Evolutionary conservation across 805 yeast species (phyloP).

Genomic region (Priceomyces haplophilus): DNA sequence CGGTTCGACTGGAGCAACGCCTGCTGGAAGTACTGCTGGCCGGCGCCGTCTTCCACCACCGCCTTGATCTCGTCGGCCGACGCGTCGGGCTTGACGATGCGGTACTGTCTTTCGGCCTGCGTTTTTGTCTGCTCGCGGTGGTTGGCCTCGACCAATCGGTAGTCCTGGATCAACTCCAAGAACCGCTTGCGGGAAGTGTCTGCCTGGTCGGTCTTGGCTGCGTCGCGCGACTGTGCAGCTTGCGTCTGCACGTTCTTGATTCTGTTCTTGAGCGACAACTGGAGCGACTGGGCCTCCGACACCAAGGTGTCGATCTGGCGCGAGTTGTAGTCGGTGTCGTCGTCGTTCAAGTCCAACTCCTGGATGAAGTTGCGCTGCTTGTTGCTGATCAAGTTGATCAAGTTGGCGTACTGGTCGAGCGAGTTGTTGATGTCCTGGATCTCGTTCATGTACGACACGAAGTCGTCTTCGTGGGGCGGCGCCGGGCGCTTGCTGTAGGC

Average conservation of each 20-base stretch:
- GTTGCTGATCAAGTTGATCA: slow-evolving; percentile 37
- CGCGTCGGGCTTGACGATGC: slow-evolving; percentile 83
- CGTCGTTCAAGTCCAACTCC: slow-evolving; percentile 38
- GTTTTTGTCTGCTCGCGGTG: slow-evolving; percentile 80
- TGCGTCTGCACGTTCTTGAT: slow-evolving; percentile 74
- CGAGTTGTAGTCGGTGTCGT: slow-evolving; percentile 56
- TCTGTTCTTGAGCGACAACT: slow-evolving; percentile 67
- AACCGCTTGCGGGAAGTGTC: slow-evolving; percentile 84
- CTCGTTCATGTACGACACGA: slow-evolving; percentile 44
- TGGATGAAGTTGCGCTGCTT: slow-evolving; percentile 41
- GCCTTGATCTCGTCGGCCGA: slow-evolving; percentile 79
- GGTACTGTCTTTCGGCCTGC: slow-evolving; percentile 91
- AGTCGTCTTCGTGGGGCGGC: slow-evolving; percentile 35
- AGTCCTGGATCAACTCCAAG: slow-evolving; percentile 80
- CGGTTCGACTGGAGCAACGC: slow-evolving; percentile 84
- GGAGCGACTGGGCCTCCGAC: slow-evolving; percentile 75
- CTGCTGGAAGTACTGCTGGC: slow-evolving; percentile 91
- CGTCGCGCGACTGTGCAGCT: slow-evolving; percentile 57
- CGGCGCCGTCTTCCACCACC: slow-evolving; percentile 79
- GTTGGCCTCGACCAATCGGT: slow-evolving; percentile 80
- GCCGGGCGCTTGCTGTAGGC: slow-evolving; percentile 21
- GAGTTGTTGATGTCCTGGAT: slow-evolving; percentile 42
- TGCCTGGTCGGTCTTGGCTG: slow-evolving; percentile 85
- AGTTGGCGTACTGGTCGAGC: slow-evolving; percentile 39
- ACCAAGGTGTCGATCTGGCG: slow-evolving; percentile 74